Evolutionary conservation across 352 stramenopile genomes (phyloP).

Genomic region (Pythium aphanidermatum): DNA sequence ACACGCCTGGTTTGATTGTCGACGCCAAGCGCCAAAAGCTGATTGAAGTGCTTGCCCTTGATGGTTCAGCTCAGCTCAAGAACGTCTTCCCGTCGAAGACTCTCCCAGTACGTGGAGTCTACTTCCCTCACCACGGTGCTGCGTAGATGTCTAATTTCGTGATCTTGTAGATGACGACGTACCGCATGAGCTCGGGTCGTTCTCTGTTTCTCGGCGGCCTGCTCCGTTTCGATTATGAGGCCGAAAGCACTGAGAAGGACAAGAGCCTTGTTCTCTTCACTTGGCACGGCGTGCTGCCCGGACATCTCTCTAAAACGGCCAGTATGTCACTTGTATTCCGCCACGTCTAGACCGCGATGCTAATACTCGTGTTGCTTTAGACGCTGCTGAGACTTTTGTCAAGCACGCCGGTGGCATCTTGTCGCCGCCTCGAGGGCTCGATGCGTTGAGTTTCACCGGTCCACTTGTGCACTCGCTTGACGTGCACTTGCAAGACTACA

Average conservation of each 20-base stretch:
- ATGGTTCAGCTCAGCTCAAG: conserved; percentile 54
- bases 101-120: conserved; percentile 41
- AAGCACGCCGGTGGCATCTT: conserved; percentile 75
- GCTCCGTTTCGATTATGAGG: conserved; percentile 70
- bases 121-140: neutral
- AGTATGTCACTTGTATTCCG: no score
- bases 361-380: conserved; percentile 16
- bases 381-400: conserved; percentile 68
- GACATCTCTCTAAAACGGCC: conserved; percentile 73
- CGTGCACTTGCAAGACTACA: conserved; percentile 62
- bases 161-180: conserved; percentile 48
- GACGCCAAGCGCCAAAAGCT: conserved; percentile 74
- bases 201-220: conserved; percentile 78
- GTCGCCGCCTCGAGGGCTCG: conserved; percentile 65
- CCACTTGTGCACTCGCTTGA: conserved; percentile 48
- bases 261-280: conserved; percentile 68
- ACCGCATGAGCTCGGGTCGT: conserved; percentile 53
- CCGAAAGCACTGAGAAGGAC: conserved; percentile 24
- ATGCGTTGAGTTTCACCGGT: conserved; percentile 72
- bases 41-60: conserved; percentile 67
- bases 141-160: neutral
- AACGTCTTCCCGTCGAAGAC: conserved; percentile 77
- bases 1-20: conserved; percentile 75
- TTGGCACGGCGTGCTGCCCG: conserved; percentile 82
- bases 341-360: no score